A percentile compares a stretch with the other conserved stretches of the same genome.
phyloP scores from a whole-genome alignment of 176 grass and related monocot genomes.

The Poa pratensis region DNA sequence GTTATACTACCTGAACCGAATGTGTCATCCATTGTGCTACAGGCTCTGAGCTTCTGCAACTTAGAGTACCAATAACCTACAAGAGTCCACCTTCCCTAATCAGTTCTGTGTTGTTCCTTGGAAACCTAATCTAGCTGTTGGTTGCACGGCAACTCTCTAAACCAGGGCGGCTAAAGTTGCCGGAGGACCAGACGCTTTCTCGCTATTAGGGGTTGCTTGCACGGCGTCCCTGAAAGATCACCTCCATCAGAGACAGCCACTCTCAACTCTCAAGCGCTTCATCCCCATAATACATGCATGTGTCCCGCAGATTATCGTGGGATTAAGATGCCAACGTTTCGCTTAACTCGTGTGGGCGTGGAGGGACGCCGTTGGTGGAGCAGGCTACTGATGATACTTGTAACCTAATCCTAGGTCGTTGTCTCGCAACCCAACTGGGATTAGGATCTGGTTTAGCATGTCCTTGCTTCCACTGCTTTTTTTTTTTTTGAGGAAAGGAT shows the following conservation, averaged over 20 bases:
- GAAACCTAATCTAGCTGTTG: background rate
- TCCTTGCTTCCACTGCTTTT: too few species aligned
- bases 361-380: background rate
- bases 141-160: background rate
- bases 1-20: too few species aligned
- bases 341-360: background rate
- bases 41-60: too few species aligned
- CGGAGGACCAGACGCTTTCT: background rate
- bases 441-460: background rate
- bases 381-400: too few species aligned
- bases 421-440: background rate
- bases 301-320: background rate
- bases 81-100: background rate
- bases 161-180: background rate
- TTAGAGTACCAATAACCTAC: background rate
- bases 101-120: background rate
- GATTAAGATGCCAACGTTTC: background rate
- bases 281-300: background rate
- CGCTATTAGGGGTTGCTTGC: constrained; percentile 8
- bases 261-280: background rate
- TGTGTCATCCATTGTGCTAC: too few species aligned
- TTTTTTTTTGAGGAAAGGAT: too few species aligned
- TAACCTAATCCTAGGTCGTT: background rate
- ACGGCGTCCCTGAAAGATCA: constrained; percentile 14
- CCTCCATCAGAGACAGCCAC: background rate